Percentiles rank a stretch among this genome's conserved stretches.
These are phyloP conservation scores for Astragalus glycyphyllos DNA, from an alignment of 306 rosid species.

Conservation along the genomic window DNA sequence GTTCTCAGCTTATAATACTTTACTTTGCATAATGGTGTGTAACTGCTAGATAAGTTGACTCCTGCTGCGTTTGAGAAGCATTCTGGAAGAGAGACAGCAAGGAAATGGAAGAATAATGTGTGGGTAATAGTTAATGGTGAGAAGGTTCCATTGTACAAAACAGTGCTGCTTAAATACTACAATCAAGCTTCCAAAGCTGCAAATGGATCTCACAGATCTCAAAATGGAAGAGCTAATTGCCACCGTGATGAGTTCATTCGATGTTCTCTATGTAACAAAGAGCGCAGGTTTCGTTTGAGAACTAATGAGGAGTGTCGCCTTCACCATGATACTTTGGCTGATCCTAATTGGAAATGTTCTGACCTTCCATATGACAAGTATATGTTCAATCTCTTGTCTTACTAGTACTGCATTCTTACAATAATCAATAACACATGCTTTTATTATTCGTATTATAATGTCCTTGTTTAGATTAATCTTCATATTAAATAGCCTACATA, in stretches of 20 bases:
- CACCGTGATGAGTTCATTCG: constrained; percentile 77
- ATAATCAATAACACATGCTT: too few species aligned
- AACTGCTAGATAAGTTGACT: constrained; percentile 62
- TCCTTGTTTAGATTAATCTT: not conserved
- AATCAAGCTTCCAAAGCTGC: constrained; percentile 58
- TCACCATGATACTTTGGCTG: constrained; percentile 91
- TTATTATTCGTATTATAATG: too few species aligned
- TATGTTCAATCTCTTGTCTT: constrained; percentile 49
- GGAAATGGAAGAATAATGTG: constrained; percentile 86
- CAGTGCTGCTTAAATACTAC: constrained; percentile 81
- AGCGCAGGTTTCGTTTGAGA: constrained; percentile 89
- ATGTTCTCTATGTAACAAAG: constrained; percentile 64
- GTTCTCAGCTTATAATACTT: too few species aligned
- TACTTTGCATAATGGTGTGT: not conserved
- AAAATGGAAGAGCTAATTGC: constrained; percentile 60
- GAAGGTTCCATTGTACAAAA: constrained; percentile 77
- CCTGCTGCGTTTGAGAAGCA: constrained; percentile 88
- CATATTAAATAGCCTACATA: not conserved
- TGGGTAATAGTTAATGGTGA: constrained; percentile 86
- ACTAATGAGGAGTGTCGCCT: constrained; percentile 83
- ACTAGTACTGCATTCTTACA: too few species aligned
- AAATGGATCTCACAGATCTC: constrained; percentile 63
- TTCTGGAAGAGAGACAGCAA: constrained; percentile 87
- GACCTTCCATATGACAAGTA: constrained; percentile 91
- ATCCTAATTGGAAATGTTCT: constrained; percentile 79